A percentile compares a stretch with the other conserved stretches of the same genome.
Evolutionary conservation across 2,329 filamentous ascomycete species (phyloP).

Genomic region (Fusarium albidum): DNA sequence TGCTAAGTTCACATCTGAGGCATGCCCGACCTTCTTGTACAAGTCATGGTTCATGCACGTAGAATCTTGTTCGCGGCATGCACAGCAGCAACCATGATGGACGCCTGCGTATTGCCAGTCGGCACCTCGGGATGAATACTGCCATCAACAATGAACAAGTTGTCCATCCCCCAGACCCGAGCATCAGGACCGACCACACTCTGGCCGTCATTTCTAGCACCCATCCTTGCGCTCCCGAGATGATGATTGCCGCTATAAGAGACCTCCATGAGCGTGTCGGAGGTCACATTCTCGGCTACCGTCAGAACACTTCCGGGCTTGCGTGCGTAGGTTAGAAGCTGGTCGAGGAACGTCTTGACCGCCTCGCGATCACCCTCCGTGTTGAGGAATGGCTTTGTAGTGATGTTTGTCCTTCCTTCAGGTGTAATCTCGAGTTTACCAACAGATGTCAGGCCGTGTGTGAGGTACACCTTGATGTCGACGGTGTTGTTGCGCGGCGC

Average conservation of each 20-base stretch:
- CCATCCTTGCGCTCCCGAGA: conserved; percentile 44
- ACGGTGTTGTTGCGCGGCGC: conserved; percentile 53
- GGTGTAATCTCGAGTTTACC: conserved; percentile 52
- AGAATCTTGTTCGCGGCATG: conserved; percentile 37
- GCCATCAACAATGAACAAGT: conserved; percentile 42
- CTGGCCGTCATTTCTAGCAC: conserved; percentile 40
- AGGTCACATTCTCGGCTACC: conserved; percentile 33
- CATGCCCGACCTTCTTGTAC: too few relatives aligned
- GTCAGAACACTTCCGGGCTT: conserved; percentile 32
- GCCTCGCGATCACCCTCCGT: conserved; percentile 43
- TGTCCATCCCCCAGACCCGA: conserved; percentile 43
- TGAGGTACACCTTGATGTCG: conserved; percentile 58
- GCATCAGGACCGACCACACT: conserved; percentile 45
- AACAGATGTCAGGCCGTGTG: conserved; percentile 56
- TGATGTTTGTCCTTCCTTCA: conserved; percentile 51
- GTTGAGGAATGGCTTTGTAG: conserved; percentile 45
- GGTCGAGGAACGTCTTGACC: conserved; percentile 36
- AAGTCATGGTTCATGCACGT: too few relatives aligned
- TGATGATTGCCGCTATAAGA: conserved; percentile 42
- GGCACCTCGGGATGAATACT: conserved; percentile 44
- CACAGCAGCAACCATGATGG: conserved; percentile 40
- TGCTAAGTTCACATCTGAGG: too few relatives aligned
- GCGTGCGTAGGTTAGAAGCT: conserved; percentile 38
- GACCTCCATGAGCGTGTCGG: conserved; percentile 35
- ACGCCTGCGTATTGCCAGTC: conserved; percentile 39